Conservation (phyloP, 495 filamentous ascomycete genomes). For the Neurospora sp. region DNA sequence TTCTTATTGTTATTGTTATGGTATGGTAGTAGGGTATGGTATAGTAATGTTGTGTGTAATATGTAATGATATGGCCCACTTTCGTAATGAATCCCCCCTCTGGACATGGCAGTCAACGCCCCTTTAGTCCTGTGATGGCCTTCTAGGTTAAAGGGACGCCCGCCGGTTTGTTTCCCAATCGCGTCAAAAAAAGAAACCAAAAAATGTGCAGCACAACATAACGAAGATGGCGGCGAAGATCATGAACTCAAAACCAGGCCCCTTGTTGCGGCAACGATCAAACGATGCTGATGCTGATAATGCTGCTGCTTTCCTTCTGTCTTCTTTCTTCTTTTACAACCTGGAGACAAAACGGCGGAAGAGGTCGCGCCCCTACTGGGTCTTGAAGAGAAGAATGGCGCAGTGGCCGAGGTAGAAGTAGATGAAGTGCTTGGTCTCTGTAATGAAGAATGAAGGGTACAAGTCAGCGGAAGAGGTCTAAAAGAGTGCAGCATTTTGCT, state of each 20-base stretch:
- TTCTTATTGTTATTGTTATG: neutral
- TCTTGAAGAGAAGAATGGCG: conserved; percentile 98
- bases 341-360: conserved; percentile 17
- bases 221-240: neutral
- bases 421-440: conserved; percentile 99
- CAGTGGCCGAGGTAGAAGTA: conserved; percentile 99
- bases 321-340: conserved; percentile 7
- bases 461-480: neutral
- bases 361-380: conserved; percentile 53
- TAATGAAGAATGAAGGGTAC: neutral
- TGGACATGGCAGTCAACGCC: neutral
- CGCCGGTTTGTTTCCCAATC: neutral
- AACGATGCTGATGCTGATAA: neutral
- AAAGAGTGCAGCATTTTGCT: neutral
- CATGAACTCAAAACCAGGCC: neutral
- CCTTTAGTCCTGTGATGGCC: neutral
- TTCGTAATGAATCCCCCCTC: neutral
- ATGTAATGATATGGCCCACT: neutral
- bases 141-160: neutral
- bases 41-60: neutral
- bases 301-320: neutral
- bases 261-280: neutral
- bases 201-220: neutral
- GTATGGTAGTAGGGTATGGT: neutral
- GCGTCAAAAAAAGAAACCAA: neutral